These are phyloP conservation scores for Plasmopara halstedii DNA, from an alignment of 352 stramenopile genomes.

Conservation along the genomic window DNA sequence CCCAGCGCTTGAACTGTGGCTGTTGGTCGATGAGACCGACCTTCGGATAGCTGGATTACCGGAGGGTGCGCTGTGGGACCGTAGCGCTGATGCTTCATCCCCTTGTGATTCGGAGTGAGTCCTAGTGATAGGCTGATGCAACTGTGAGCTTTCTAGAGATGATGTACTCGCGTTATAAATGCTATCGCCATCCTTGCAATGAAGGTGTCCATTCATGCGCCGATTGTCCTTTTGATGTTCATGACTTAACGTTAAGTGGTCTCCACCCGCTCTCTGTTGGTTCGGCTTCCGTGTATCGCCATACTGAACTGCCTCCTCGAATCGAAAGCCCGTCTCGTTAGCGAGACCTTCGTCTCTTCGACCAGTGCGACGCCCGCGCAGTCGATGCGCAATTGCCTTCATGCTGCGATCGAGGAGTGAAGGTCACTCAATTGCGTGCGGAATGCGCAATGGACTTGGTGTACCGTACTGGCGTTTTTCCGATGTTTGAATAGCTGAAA, in stretches of 20 bases:
- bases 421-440: constrained; percentile 2
- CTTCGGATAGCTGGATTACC: constrained; percentile 5
- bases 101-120: constrained; percentile 6
- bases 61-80: neutral
- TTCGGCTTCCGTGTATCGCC: neutral
- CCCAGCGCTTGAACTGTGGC: constrained; percentile 3
- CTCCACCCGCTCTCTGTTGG: neutral
- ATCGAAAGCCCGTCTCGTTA: constrained; percentile 9
- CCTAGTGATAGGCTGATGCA: neutral
- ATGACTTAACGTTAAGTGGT: neutral
- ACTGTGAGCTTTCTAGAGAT: neutral
- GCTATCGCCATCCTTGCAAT: constrained; percentile 16
- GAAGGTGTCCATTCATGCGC: constrained; percentile 16
- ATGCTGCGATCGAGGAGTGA: constrained; percentile 15
- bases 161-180: neutral
- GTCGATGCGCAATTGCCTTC: constrained; percentile 30
- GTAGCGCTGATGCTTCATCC: neutral
- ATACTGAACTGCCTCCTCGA: constrained; percentile 5
- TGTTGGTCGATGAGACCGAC: constrained; percentile 11
- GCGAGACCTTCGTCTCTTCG: constrained; percentile 4
- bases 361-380: constrained; percentile 14
- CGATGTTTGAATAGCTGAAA: neutral
- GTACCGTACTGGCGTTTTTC: neutral
- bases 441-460: constrained; percentile 2
- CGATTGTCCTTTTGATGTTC: constrained; percentile 7